Evolutionary conservation across 768 basidiomycete genomes (phyloP), one percentile per base, ranked within the genome.

Genomic region (Omphalotus guepiniiformis): DNA sequence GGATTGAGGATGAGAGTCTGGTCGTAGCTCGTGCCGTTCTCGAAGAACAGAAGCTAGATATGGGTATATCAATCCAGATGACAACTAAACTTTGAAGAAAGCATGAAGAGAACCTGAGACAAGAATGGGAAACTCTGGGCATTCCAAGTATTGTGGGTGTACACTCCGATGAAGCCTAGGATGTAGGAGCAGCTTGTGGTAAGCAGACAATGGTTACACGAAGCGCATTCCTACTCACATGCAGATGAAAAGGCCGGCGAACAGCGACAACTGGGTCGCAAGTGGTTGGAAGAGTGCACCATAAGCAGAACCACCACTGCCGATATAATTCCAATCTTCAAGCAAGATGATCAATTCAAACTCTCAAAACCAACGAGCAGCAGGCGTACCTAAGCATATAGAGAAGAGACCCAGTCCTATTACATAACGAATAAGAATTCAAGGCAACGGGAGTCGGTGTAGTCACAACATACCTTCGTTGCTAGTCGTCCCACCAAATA

Each of bases 401-500:
- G 69, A 71, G 28, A 53, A 51, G 16, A 53, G 41, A 3, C 53
- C 53, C 28, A 51, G 49, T 26, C 49, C 49, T 51, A 27, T 12
- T 21, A 9, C 15, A 16, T 9, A 35, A 34, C 23, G n/a, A 42
- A 26, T 6, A 39, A 8, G 12, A 6, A 15, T 9, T 39, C 13
- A 22, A 39, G 21, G 9, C 11, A 11, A 11, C 38, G 21, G 21
- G 21, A 9, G 9, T 11, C 11, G 19, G 15, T 9, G 11, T 15
- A 9, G 9, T 9, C 11, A 39, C n/a, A 35, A 36, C 12, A 53
- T 63, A 3, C 75, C 77, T 51, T 78, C 77, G 48, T 78, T 78
- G 18, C 66, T 73, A 29, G 72, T 63, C 2, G 66, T 61, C 2
- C 78, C 78, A 21, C 79, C 79, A 46, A 80, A 78, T 2, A 80